Evolutionary conservation across 1,284 basidiomycete species (phyloP).

Genomic region (Fistulina hepatica): DNA sequence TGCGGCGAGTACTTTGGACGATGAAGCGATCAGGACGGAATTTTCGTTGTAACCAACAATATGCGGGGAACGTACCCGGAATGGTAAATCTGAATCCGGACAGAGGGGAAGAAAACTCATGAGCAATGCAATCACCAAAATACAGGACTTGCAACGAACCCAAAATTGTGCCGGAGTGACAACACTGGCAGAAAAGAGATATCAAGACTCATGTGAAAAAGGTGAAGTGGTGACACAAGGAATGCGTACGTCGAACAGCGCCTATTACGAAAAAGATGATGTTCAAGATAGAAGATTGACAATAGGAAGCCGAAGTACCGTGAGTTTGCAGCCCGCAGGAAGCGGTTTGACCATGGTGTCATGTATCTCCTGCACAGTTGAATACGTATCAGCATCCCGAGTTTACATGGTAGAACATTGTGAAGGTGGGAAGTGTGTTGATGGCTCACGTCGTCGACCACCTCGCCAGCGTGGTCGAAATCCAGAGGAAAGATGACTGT

Average conservation of each 20-base stretch:
- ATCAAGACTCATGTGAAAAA: background rate
- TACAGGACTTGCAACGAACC: constrained; percentile 27
- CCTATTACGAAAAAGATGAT: constrained; percentile 27
- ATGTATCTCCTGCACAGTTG: constrained; percentile 12
- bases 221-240: constrained; percentile 10
- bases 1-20: constrained; percentile 45
- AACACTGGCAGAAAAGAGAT: constrained; percentile 32
- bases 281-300: too few relatives aligned
- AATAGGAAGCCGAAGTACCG: constrained; percentile 29
- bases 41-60: too few relatives aligned
- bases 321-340: constrained; percentile 54
- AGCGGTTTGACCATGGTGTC: constrained; percentile 25
- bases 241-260: constrained; percentile 62
- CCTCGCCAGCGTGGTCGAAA: constrained; percentile 54
- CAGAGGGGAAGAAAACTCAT: too few relatives aligned
- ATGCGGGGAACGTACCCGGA: constrained; percentile 36
- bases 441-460: constrained; percentile 63
- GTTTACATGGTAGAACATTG: too few relatives aligned
- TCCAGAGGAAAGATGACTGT: constrained; percentile 70
- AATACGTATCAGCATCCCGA: too few relatives aligned
- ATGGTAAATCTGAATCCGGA: constrained; percentile 43
- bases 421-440: background rate
- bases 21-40: background rate
- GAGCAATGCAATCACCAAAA: background rate
- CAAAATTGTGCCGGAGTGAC: constrained; percentile 52